Conservation (phyloP, 192 early-diverging fungal genomes). For the Entomortierella lignicola region DNA sequence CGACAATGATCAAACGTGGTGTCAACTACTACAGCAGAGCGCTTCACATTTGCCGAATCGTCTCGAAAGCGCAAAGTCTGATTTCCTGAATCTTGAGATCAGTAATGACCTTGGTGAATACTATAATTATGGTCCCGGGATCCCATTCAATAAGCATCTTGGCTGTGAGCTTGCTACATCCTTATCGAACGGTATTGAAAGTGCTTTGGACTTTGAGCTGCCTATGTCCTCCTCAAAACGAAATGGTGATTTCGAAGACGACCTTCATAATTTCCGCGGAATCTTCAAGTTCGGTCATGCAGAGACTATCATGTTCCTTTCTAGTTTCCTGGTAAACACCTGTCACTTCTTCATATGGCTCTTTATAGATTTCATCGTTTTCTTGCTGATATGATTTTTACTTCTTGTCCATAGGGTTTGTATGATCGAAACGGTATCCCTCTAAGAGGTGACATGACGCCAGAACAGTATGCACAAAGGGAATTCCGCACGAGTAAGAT, state of each 20-base stretch:
- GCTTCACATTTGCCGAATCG: background rate
- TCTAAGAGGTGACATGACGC: constrained; percentile 29
- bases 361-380: background rate
- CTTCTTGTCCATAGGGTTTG: constrained; percentile 10
- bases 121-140: constrained; percentile 34
- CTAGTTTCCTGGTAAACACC: constrained; percentile 29
- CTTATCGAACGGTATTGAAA: constrained; percentile 12
- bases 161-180: constrained; percentile 33
- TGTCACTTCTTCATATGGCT: background rate
- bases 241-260: constrained; percentile 26
- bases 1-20: constrained; percentile 42
- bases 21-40: constrained; percentile 6
- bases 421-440: constrained; percentile 19
- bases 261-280: background rate
- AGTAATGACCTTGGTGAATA: constrained; percentile 28
- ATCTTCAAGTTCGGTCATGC: constrained; percentile 49
- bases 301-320: constrained; percentile 45
- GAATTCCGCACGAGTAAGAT: constrained; percentile 36
- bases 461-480: constrained; percentile 20
- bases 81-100: constrained; percentile 31
- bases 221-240: background rate
- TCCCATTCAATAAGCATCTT: constrained; percentile 46
- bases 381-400: background rate
- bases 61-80: background rate
- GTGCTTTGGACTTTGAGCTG: background rate